A percentile compares a stretch with the other conserved stretches of the same genome.
These are phyloP conservation scores for Kondoa malvinella DNA, from an alignment of 768 basidiomycete species.

Conservation along the genomic window DNA sequence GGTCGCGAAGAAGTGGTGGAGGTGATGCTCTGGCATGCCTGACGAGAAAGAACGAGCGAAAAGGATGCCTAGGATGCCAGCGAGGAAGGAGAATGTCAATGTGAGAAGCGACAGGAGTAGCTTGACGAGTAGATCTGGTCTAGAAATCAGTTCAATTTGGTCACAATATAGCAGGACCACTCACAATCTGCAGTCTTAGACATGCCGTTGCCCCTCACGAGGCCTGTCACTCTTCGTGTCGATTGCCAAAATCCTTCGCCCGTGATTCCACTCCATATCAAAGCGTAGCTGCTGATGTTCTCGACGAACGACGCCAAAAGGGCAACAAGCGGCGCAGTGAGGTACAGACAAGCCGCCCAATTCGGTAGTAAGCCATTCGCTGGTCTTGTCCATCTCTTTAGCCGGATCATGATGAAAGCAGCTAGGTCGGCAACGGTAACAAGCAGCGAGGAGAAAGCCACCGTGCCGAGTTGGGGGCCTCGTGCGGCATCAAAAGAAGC, in stretches of 20 bases:
- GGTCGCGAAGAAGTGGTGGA: constrained; percentile 3
- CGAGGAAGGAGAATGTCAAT: constrained; percentile 2
- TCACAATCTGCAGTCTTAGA: constrained; percentile 3
- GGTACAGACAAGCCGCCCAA: background rate
- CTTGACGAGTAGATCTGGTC: constrained; percentile 8
- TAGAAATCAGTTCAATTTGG: background rate
- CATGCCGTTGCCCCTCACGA: constrained; percentile 2
- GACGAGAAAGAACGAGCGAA: background rate
- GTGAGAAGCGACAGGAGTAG: constrained; percentile 2
- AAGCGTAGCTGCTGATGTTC: constrained; percentile 7
- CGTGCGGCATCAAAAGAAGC: background rate
- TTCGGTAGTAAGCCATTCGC: background rate
- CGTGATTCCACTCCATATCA: constrained; percentile 3
- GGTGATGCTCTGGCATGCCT: background rate
- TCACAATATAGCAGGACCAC: background rate
- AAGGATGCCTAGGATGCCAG: constrained; percentile 8
- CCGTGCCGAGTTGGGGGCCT: constrained; percentile 1
- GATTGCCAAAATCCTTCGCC: constrained; percentile 4
- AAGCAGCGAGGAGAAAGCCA: background rate
- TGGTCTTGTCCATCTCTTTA: background rate
- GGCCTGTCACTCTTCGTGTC: background rate
- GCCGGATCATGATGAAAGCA: background rate
- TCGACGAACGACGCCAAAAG: background rate
- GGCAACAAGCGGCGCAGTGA: background rate
- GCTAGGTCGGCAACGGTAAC: background rate